Base-by-base conservation (phyloP, 495 filamentous ascomycete species). In the Podospora sp. region DNA sequence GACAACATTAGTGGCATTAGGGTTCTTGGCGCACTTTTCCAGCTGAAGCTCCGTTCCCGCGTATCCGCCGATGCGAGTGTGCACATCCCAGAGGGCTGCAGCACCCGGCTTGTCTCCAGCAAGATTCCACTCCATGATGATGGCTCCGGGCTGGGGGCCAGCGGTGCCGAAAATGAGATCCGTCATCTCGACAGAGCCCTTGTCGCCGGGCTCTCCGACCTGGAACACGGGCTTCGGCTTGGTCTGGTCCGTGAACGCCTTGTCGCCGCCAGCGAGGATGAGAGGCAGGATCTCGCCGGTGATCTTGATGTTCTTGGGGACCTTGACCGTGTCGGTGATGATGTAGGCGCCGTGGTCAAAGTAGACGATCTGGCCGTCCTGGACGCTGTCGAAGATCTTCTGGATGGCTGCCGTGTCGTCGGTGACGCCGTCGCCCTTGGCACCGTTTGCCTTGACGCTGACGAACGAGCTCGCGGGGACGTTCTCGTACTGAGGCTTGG, bases 281-380 rank as follows among this genome's bases (percentile, higher is more conserved):
- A 96, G 78, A 21, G 94, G 88, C 90, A 90, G 95, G 71, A 93
- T 87, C 76, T 98, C 94, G 72, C 94, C 94, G n/a, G 90, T 89
- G 73, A 98, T 94, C 52, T 81, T 82, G 76, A 92, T 88, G 76
- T 90, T 85, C 74, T 86, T 87, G 56, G 94, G 94, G 4, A 98
- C 84, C 74, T 90, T 88, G 77, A 99, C 79, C 1, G 94, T 97
- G 62, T 88, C 84, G 55, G 91, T 91, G 72, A 99, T 82, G 21
- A 96, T 78, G 78, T 97, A 99, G 26, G 90, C 88, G 58, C 94
- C 94, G 72, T 96, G 91, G 76, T 96, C 92, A 74, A 99, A 96
- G 84, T 91, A 98, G 63, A 97, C 85, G 60, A 97, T 80, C 55
- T 94, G 88, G 63, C 81, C 81, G 8, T 80, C 68, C 18, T 78